phyloP scores from a whole-genome alignment of 306 rosid genomes.

The Spatholobus suberectus region DNA sequence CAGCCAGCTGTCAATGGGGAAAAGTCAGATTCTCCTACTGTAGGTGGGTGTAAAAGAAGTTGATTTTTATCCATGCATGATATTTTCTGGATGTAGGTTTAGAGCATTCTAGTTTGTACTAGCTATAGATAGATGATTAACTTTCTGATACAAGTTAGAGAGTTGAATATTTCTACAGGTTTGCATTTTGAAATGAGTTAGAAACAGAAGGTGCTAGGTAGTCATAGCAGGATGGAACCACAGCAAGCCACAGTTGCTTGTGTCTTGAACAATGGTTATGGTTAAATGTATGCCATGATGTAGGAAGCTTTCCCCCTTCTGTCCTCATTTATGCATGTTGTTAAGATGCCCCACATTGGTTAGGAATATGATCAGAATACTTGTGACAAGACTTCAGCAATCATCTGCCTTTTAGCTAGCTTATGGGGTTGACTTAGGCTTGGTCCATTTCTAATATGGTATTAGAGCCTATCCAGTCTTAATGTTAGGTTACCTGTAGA shows the following conservation, averaged over 20 bases:
- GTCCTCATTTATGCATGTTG: neutral
- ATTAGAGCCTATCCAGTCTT: neutral
- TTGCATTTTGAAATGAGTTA: slow-evolving; percentile 4
- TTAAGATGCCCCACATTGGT: neutral
- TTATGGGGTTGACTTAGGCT: neutral
- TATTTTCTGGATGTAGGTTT: neutral
- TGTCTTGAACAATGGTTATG: neutral
- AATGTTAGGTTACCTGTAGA: neutral
- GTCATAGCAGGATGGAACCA: neutral
- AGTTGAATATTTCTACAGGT: slow-evolving; percentile 6
- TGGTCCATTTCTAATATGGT: neutral
- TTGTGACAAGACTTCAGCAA: neutral
- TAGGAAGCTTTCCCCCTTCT: neutral
- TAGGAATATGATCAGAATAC: neutral
- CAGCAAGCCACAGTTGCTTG: neutral
- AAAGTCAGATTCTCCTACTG: slow-evolving; percentile 80
- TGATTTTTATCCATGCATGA: slow-evolving; percentile 21
- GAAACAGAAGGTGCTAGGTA: slow-evolving; percentile 2
- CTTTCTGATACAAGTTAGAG: slow-evolving; percentile 17
- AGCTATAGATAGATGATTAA: neutral
- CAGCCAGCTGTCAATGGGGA: slow-evolving; percentile 96
- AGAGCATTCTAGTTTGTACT: slow-evolving; percentile 4
- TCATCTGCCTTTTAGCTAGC: neutral
- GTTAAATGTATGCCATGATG: neutral
- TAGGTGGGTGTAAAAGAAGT: slow-evolving; percentile 65